Percentiles rank a stretch among this genome's conserved stretches.
phyloP scores from a whole-genome alignment of 139 green algal genomes.

The Desmodesmus armatus region DNA sequence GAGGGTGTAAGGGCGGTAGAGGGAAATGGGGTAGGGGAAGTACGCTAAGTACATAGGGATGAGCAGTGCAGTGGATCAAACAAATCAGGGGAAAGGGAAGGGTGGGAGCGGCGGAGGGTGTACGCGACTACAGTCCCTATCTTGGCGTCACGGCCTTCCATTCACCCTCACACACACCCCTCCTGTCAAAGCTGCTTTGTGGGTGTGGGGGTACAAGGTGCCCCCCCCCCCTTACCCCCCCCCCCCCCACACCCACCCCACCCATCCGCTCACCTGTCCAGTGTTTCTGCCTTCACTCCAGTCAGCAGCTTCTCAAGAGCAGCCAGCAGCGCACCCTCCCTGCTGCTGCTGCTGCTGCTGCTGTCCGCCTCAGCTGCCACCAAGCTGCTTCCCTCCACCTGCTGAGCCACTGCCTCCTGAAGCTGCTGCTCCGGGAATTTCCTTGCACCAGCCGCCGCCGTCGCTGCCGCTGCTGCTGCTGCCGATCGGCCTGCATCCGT shows the following conservation, averaged over 20 bases:
- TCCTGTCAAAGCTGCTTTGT: too few species aligned
- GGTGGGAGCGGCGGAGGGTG: too few species aligned
- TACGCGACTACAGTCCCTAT: too few species aligned
- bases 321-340: neutral
- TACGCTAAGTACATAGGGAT: too few species aligned
- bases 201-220: too few species aligned
- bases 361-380: neutral
- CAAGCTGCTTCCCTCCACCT: slow-evolving; percentile 2
- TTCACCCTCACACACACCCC: too few species aligned
- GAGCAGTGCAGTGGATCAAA: too few species aligned
- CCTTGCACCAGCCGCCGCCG: neutral
- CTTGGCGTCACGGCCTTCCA: too few species aligned
- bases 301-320: slow-evolving; percentile 34
- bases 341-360: slow-evolving; percentile 18
- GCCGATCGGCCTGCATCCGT: neutral
- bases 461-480: neutral
- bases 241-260: too few species aligned
- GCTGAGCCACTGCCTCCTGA: neutral
- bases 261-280: slow-evolving; percentile 44
- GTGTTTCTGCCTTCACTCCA: slow-evolving; percentile 15
- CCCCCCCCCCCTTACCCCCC: too few species aligned
- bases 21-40: slow-evolving; percentile 28
- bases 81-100: too few species aligned
- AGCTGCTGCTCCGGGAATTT: neutral
- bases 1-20: slow-evolving; percentile 6